These are phyloP conservation scores for Actinomortierella wolfii DNA, from an alignment of 371 early-diverging fungal species.

Conservation along the genomic window DNA sequence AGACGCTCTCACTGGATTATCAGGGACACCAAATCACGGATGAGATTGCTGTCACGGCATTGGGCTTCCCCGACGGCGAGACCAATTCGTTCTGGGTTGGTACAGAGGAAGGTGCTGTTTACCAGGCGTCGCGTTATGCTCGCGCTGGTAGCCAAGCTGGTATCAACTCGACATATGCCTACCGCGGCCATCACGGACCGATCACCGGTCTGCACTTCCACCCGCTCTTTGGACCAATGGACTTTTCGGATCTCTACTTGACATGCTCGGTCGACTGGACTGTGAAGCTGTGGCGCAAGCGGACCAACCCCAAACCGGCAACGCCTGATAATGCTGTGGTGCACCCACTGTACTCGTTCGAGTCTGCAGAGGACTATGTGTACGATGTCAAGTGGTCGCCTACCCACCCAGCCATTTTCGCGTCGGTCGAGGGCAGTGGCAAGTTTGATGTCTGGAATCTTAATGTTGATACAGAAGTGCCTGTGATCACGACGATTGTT, in stretches of 20 bases:
- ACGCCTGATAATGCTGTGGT: constrained; percentile 60
- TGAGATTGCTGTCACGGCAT: constrained; percentile 89
- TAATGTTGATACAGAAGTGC: constrained; percentile 86
- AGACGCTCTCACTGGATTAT: constrained; percentile 80
- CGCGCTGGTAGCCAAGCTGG: constrained; percentile 97
- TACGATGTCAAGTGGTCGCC: constrained; percentile 97
- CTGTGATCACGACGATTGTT: constrained; percentile 68
- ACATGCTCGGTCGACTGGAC: constrained; percentile 96
- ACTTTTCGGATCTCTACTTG: constrained; percentile 89
- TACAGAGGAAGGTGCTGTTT: constrained; percentile 92
- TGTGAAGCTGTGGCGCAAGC: constrained; percentile 87
- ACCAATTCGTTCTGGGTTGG: constrained; percentile 94
- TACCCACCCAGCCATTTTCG: constrained; percentile 91
- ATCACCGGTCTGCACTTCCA: constrained; percentile 94
- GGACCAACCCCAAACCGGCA: constrained; percentile 69
- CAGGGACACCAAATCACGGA: constrained; percentile 81
- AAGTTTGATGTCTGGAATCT: constrained; percentile 91
- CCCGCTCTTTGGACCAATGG: constrained; percentile 77
- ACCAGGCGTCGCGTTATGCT: constrained; percentile 92
- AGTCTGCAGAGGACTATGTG: constrained; percentile 93
- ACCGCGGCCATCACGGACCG: constrained; percentile 87
- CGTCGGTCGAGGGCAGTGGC: constrained; percentile 89
- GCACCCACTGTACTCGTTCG: constrained; percentile 86
- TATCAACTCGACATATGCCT: constrained; percentile 82
- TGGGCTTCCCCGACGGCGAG: constrained; percentile 93